These are phyloP conservation scores for Mortierella hygrophila DNA, from an alignment of 192 early-diverging fungal genomes.

Conservation along the genomic window DNA sequence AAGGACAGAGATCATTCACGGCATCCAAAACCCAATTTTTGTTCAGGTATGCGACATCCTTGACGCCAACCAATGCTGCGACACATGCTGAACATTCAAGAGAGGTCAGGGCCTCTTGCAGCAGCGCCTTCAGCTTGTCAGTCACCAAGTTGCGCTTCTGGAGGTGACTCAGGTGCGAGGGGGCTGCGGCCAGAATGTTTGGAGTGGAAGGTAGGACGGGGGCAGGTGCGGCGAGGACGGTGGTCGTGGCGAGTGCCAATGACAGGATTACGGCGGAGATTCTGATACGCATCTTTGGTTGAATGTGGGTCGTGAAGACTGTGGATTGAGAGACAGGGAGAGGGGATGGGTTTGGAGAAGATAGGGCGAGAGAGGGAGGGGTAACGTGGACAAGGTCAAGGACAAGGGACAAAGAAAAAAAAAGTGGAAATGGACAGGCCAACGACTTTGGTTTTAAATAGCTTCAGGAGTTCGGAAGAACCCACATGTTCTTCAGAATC, in stretches of 20 bases:
- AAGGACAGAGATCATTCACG: slow-evolving; percentile 38
- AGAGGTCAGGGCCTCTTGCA: slow-evolving; percentile 9
- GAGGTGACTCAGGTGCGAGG: slow-evolving; percentile 5
- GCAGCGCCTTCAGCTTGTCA: slow-evolving; percentile 20
- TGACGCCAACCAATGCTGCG: slow-evolving; percentile 47
- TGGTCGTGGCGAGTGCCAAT: slow-evolving; percentile 18
- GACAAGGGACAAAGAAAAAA: slow-evolving; percentile 8
- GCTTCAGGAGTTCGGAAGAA: background rate
- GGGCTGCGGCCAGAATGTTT: background rate
- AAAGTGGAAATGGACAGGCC: background rate
- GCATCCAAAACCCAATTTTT: slow-evolving; percentile 45
- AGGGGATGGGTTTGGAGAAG: no score
- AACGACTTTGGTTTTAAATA: background rate
- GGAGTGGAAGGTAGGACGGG: background rate
- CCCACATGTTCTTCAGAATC: background rate
- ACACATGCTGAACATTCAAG: slow-evolving; percentile 57
- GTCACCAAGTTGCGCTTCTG: slow-evolving; percentile 26
- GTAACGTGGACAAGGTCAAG: background rate
- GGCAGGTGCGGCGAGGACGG: slow-evolving; percentile 7
- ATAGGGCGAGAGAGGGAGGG: no score
- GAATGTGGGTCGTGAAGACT: background rate
- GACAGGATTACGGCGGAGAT: slow-evolving; percentile 5
- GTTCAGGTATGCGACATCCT: slow-evolving; percentile 55
- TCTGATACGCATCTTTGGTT: slow-evolving; percentile 8
- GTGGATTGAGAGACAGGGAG: background rate